Evolutionary conservation across 331 rosid genomes (phyloP), one percentile per base, ranked within the genome.

Genomic region (Arachis monticola): DNA sequence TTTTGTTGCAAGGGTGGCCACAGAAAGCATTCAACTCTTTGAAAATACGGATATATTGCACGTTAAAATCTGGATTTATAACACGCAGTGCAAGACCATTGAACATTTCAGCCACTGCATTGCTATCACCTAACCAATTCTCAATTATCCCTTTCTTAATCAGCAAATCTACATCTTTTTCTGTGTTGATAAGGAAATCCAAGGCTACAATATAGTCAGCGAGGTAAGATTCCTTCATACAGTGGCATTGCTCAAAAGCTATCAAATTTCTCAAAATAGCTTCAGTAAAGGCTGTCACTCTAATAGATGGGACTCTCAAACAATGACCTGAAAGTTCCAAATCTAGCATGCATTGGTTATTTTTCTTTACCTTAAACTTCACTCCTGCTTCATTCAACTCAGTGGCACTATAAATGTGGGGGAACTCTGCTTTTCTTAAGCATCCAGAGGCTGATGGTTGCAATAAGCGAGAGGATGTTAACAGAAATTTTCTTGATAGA

Each of bases 171-270:
- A 64, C 70, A 67, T 67, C 72, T 13, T 67, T 30, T 0, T 10
- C 14, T 2, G 76, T 57, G 5, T 71, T 57, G n/a, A 85, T 62
- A 2, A 85, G 82, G 10, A 46, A 67, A 57, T 52, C 1, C 0
- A 7, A 0, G 8, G 67, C 12, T 17, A 17, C 22, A 17, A 17
- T 17, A 57, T 85, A 85, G 2, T 79, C 60, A 17, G 46, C n/a
- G 12, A 85, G 35, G 41, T 67, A 71, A 1, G 60, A 27, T 2
- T 58, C 2, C 0, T 8, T 0, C 0, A 52, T 55, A 1, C 10
- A 58, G 52, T 27, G 56, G 7, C 45, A 71, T 22, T 57, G 72
- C 59, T 48, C 72, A 4, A 84, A 44, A 50, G 78, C 84, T 41
- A 80, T 35, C 53, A 67, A 17, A 41, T 83, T 83, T 22, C 82